A percentile compares a stretch with the other conserved stretches of the same genome.
These are phyloP conservation scores for Penicillium corylophilum DNA, from an alignment of 2,329 filamentous ascomycete genomes.

Conservation along the genomic window DNA sequence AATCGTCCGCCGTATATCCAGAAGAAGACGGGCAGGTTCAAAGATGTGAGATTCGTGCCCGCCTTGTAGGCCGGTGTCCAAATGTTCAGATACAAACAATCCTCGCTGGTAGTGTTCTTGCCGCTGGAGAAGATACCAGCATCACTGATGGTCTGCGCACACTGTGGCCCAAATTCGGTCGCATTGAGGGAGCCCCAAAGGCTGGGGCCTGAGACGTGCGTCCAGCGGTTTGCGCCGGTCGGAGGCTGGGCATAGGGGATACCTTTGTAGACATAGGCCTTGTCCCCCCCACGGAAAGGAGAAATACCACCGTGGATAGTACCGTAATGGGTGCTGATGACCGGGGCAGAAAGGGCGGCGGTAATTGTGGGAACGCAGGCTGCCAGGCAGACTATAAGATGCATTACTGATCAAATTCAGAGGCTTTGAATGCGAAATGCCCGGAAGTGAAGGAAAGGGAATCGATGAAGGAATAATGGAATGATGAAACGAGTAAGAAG, in stretches of 20 bases:
- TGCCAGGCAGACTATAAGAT: too few relatives aligned
- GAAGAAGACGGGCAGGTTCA: slow-evolving; percentile 25
- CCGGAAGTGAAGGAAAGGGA: too few relatives aligned
- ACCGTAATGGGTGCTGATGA: slow-evolving; percentile 8
- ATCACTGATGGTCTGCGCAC: slow-evolving; percentile 6
- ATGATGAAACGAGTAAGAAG: too few relatives aligned
- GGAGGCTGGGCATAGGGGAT: slow-evolving; percentile 10
- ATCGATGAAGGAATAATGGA: too few relatives aligned
- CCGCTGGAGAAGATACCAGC: slow-evolving; percentile 12
- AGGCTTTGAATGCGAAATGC: too few relatives aligned
- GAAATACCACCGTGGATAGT: slow-evolving; percentile 7
- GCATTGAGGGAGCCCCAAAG: slow-evolving; percentile 6
- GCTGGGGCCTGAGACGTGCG: slow-evolving; percentile 3
- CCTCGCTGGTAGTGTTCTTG: slow-evolving; percentile 29
- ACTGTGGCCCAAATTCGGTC: slow-evolving; percentile 8
- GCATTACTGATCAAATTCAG: too few relatives aligned
- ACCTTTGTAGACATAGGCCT: slow-evolving; percentile 8
- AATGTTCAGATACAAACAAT: slow-evolving; percentile 37
- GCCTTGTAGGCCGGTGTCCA: slow-evolving; percentile 27
- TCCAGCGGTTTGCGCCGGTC: slow-evolving; percentile 8
- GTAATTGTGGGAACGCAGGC: too few relatives aligned
- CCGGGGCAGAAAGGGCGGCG: neutral
- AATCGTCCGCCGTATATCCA: slow-evolving; percentile 15
- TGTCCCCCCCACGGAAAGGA: slow-evolving; percentile 8
- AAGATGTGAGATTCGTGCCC: too few relatives aligned